Evolutionary conservation across 805 yeast species (phyloP).

Genomic region (Nakazawaea sp.): DNA sequence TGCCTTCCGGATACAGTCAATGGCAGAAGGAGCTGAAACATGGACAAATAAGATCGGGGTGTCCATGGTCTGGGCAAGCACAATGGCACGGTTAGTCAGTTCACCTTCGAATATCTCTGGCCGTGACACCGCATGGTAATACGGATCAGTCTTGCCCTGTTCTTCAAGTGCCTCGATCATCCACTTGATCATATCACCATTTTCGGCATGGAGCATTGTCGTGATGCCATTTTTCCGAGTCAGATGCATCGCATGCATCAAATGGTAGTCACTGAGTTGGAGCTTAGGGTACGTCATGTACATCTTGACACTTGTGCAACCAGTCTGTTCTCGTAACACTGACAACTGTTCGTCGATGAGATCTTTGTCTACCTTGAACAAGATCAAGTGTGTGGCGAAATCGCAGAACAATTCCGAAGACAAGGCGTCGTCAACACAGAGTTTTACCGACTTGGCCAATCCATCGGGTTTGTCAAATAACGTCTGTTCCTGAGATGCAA

Average conservation of each 20-base stretch:
- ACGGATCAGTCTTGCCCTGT: constrained; percentile 14
- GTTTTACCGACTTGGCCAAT: constrained; percentile 18
- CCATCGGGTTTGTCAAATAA: constrained; percentile 21
- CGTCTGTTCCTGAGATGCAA: constrained; percentile 34
- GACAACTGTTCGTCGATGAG: constrained; percentile 10
- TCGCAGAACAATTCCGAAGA: constrained; percentile 33
- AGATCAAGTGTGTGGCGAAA: constrained; percentile 40
- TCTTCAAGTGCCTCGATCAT: constrained; percentile 15
- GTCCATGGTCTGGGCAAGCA: constrained; percentile 14
- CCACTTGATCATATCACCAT: constrained; percentile 15
- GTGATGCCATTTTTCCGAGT: constrained; percentile 14
- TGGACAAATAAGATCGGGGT: constrained; percentile 16
- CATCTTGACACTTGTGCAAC: constrained; percentile 15
- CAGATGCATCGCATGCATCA: constrained; percentile 13
- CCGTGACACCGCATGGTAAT: constrained; percentile 15
- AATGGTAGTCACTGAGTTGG: constrained; percentile 13
- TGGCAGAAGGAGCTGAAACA: constrained; percentile 14
- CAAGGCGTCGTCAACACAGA: constrained; percentile 22
- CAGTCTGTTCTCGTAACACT: constrained; percentile 9
- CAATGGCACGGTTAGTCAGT: constrained; percentile 15
- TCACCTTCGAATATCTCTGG: constrained; percentile 16
- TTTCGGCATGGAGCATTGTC: constrained; percentile 17
- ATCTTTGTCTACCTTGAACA: constrained; percentile 19
- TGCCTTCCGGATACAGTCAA: constrained; percentile 13
- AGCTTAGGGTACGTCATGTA: constrained; percentile 16